Evolutionary conservation across 1,284 basidiomycete genomes (phyloP).

Genomic region (Fomitopsis pinicola): DNA sequence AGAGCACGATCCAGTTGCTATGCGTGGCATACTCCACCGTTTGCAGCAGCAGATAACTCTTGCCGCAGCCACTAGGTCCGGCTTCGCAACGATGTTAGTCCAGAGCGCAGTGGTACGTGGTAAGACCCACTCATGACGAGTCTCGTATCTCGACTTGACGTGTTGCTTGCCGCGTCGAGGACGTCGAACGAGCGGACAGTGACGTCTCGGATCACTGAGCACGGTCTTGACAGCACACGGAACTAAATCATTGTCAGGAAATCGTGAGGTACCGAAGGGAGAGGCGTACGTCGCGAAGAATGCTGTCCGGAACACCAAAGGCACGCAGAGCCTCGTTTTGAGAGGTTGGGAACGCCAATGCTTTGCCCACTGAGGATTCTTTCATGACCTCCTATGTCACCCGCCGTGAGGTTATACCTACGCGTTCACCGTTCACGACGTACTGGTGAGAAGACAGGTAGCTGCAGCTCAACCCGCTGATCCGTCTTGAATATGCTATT

Average conservation of each 20-base stretch:
- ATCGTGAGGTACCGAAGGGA: not conserved
- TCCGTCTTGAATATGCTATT: constrained; percentile 32
- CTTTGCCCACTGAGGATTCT: constrained; percentile 34
- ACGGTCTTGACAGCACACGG: constrained; percentile 58
- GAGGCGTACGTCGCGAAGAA: constrained; percentile 58
- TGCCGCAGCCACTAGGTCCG: constrained; percentile 80
- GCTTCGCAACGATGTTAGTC: constrained; percentile 35
- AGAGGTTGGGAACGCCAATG: constrained; percentile 36
- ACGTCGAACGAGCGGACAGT: constrained; percentile 51
- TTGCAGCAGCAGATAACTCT: constrained; percentile 82
- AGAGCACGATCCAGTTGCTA: constrained; percentile 82
- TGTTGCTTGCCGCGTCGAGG: constrained; percentile 41
- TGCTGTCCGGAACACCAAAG: constrained; percentile 63
- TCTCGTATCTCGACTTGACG: constrained; percentile 44
- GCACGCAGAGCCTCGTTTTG: constrained; percentile 49
- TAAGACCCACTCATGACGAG: constrained; percentile 57
- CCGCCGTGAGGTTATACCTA: not conserved
- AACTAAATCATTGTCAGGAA: constrained; percentile 38
- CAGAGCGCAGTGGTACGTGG: not conserved
- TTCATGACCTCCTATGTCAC: constrained; percentile 33
- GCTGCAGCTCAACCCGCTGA: constrained; percentile 23
- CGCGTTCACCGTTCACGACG: constrained; percentile 10
- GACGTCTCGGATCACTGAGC: constrained; percentile 60
- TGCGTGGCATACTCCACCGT: constrained; percentile 69
- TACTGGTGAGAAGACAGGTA: constrained; percentile 40